phyloP scores from a whole-genome alignment of 2,329 filamentous ascomycete genomes.

The Plenodomus biglobosus region DNA sequence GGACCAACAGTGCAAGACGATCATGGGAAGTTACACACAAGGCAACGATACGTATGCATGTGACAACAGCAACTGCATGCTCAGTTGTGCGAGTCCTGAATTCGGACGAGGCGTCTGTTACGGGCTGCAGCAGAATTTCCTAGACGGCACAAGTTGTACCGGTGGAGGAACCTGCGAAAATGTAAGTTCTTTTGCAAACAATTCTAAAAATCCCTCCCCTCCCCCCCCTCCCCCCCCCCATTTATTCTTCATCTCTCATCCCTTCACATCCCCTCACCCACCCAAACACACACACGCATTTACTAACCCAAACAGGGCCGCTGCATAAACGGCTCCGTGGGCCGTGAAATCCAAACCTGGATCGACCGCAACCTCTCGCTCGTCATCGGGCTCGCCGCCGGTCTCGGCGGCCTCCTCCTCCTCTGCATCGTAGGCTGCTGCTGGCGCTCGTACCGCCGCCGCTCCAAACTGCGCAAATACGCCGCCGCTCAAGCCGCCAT shows the following conservation, averaged over 20 bases:
- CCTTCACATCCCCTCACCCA: too few relatives aligned
- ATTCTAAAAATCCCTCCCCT: not conserved
- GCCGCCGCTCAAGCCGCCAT: conserved; percentile 15
- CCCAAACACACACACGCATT: too few relatives aligned
- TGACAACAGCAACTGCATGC: conserved; percentile 68
- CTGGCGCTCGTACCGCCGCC: conserved; percentile 52
- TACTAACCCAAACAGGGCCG: conserved; percentile 54
- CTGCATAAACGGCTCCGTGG: conserved; percentile 71
- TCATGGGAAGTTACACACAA: conserved; percentile 74
- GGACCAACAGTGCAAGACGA: conserved; percentile 81
- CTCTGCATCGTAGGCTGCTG: conserved; percentile 70
- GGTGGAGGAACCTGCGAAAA: conserved; percentile 78
- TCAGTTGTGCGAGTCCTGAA: conserved; percentile 73
- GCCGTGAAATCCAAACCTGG: conserved; percentile 73
- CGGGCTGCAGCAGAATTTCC: conserved; percentile 82
- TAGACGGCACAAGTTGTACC: conserved; percentile 85
- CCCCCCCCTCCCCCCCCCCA: too few relatives aligned
- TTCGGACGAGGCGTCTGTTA: conserved; percentile 69
- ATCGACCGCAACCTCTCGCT: conserved; percentile 75
- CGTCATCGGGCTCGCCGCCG: conserved; percentile 75
- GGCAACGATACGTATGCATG: conserved; percentile 82
- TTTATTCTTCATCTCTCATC: not conserved
- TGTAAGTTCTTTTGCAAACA: conserved; percentile 52
- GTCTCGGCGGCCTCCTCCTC: conserved; percentile 68
- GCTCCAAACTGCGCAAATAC: conserved; percentile 21